phyloP scores from a whole-genome alignment of 148 eudicot species.

The Cornus kousa region DNA sequence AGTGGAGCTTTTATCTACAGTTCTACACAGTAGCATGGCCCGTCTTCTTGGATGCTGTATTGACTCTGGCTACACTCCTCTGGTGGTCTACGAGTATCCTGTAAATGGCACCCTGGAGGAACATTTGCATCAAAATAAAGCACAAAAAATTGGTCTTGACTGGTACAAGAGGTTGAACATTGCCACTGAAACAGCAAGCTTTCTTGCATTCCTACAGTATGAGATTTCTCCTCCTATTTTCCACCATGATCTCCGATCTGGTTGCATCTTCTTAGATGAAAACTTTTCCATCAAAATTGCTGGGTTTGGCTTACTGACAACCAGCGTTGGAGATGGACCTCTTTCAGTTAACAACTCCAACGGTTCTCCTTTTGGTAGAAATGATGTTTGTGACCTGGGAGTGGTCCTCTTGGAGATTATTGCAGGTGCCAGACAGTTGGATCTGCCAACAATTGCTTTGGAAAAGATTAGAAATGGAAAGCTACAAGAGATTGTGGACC shows the following conservation, averaged over 20 bases:
- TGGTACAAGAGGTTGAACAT: conserved; percentile 68
- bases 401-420: conserved; percentile 68
- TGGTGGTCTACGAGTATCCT: conserved; percentile 69
- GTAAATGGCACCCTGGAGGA: conserved; percentile 60
- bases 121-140: conserved; percentile 31
- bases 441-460: conserved; percentile 39
- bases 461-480: conserved; percentile 71
- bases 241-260: conserved; percentile 58
- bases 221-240: conserved; percentile 67
- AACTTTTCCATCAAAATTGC: conserved; percentile 49
- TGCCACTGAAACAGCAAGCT: conserved; percentile 58
- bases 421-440: conserved; percentile 42
- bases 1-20: conserved; percentile 51
- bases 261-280: conserved; percentile 54
- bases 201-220: conserved; percentile 62
- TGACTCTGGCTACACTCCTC: conserved; percentile 50
- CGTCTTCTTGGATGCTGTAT: conserved; percentile 72
- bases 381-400: conserved; percentile 73
- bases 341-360: neutral
- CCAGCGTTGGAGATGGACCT: neutral
- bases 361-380: conserved; percentile 23
- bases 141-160: conserved; percentile 40
- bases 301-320: conserved; percentile 43
- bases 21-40: conserved; percentile 61
- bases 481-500: conserved; percentile 72